Evolutionary conservation across 169 alveolate genomes (phyloP).

Genomic region (Plasmodium vivax): DNA sequence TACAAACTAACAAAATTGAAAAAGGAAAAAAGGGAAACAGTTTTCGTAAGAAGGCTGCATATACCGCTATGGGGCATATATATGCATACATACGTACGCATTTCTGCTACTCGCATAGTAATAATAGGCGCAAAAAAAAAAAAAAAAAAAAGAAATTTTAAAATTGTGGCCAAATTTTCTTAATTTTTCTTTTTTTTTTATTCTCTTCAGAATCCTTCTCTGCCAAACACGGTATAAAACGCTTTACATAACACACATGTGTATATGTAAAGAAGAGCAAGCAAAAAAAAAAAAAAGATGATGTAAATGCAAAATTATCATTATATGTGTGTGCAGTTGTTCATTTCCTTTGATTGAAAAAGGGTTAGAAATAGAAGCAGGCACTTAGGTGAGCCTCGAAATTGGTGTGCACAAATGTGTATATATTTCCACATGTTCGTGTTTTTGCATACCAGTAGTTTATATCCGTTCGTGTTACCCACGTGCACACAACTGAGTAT

Average conservation of each 20-base stretch:
- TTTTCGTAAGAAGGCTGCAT: not conserved
- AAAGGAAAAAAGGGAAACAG: not conserved
- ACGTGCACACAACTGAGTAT: not conserved
- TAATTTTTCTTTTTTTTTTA: not conserved
- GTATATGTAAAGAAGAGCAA: not conserved
- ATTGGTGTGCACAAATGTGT: not conserved
- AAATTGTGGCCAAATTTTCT: not conserved
- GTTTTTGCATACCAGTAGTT: not conserved
- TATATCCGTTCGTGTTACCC: not conserved
- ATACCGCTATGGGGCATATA: not conserved
- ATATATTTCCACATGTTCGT: not conserved
- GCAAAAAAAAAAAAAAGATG: not conserved
- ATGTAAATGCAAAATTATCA: not conserved
- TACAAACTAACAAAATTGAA: not conserved
- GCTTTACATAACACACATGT: not conserved
- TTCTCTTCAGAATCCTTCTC: conserved; percentile 6
- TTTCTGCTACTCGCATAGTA: not conserved
- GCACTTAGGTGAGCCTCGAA: not conserved
- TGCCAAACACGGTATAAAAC: conserved; percentile 1
- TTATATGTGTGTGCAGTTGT: not conserved
- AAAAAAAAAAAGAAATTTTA: not conserved
- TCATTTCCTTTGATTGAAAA: not conserved
- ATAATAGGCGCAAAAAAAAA: not conserved
- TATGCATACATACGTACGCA: not conserved
- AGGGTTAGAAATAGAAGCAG: not conserved